Conservation (phyloP, 164 flowering plant species). For the Dillenia suffruticosa region DNA sequence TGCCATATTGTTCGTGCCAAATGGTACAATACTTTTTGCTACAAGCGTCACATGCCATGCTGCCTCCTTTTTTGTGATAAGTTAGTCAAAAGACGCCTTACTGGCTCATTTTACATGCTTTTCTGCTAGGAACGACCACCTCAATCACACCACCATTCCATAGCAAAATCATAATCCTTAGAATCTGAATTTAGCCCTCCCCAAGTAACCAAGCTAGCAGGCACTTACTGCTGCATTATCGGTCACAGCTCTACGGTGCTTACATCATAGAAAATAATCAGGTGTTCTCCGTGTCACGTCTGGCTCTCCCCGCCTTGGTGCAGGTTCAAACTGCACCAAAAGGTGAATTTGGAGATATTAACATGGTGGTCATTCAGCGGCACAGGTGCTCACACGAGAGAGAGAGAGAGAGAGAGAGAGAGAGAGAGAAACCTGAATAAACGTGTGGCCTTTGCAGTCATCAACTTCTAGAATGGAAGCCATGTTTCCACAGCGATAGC, state of each 20-base stretch:
- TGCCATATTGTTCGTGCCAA: not conserved
- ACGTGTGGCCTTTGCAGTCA: slow-evolving; percentile 91
- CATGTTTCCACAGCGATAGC: slow-evolving; percentile 99
- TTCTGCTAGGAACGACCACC: slow-evolving; percentile 11
- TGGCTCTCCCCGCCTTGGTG: slow-evolving; percentile 98
- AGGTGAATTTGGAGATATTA: too few species aligned
- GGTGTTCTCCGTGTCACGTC: slow-evolving; percentile 98
- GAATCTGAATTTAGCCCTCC: slow-evolving; percentile 7
- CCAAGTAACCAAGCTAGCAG: slow-evolving; percentile 19
- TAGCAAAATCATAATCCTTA: slow-evolving; percentile 18
- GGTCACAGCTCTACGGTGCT: slow-evolving; percentile 11
- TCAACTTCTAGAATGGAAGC: slow-evolving; percentile 97
- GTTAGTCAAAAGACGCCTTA: slow-evolving; percentile 16
- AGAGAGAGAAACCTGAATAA: slow-evolving; percentile 67
- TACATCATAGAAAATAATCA: slow-evolving; percentile 76
- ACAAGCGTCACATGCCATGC: slow-evolving; percentile 16
- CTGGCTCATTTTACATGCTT: slow-evolving; percentile 26
- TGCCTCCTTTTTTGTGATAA: slow-evolving; percentile 16
- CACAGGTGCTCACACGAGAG: too few species aligned
- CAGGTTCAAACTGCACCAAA: slow-evolving; percentile 86
- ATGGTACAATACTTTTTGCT: slow-evolving; percentile 1
- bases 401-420: not conserved
- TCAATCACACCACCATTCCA: slow-evolving; percentile 14
- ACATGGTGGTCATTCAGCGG: too few species aligned
- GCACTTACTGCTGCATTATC: slow-evolving; percentile 18